These are phyloP conservation scores for Geotrichum reessii DNA, from an alignment of 1,139 yeast species.

Conservation along the genomic window DNA sequence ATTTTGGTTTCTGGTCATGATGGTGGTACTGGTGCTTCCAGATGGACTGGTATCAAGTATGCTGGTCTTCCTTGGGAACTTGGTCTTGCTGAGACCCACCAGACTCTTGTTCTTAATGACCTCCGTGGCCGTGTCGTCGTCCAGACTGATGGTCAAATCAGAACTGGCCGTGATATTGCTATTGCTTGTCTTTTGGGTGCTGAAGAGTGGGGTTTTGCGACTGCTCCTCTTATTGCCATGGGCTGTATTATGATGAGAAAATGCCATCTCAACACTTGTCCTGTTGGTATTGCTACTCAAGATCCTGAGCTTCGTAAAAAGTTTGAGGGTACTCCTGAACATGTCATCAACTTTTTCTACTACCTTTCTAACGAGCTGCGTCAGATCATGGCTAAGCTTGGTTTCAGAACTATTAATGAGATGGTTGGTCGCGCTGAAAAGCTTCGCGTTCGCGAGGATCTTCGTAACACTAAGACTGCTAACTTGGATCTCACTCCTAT, in stretches of 20 bases:
- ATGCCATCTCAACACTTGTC: conserved; percentile 91
- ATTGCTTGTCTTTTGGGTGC: conserved; percentile 95
- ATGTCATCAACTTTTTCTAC: conserved; percentile 94
- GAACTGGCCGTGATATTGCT: conserved; percentile 95
- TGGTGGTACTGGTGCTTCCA: conserved; percentile 99
- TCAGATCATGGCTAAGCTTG: conserved; percentile 86
- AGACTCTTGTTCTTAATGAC: conserved; percentile 91
- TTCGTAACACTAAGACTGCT: conserved; percentile 83
- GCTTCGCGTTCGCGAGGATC: conserved; percentile 76
- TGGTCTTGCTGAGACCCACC: conserved; percentile 97
- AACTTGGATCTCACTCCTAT: conserved; percentile 89
- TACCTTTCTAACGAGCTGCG: conserved; percentile 91
- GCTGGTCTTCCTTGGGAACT: conserved; percentile 99
- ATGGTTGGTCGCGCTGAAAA: conserved; percentile 97
- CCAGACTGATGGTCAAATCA: conserved; percentile 95
- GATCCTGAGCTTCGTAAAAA: conserved; percentile 91
- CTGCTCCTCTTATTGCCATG: conserved; percentile 94
- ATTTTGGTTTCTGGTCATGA: conserved; percentile 94
- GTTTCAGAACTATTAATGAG: conserved; percentile 92
- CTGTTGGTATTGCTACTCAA: conserved; percentile 98
- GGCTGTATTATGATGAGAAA: conserved; percentile 96
- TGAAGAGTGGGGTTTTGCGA: conserved; percentile 97
- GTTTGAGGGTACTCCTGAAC: conserved; percentile 96
- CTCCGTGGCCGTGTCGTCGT: conserved; percentile 91
- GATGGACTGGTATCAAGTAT: conserved; percentile 93